Evolutionary conservation across 768 basidiomycete genomes (phyloP).

Genomic region (Collybiopsis confluens): DNA sequence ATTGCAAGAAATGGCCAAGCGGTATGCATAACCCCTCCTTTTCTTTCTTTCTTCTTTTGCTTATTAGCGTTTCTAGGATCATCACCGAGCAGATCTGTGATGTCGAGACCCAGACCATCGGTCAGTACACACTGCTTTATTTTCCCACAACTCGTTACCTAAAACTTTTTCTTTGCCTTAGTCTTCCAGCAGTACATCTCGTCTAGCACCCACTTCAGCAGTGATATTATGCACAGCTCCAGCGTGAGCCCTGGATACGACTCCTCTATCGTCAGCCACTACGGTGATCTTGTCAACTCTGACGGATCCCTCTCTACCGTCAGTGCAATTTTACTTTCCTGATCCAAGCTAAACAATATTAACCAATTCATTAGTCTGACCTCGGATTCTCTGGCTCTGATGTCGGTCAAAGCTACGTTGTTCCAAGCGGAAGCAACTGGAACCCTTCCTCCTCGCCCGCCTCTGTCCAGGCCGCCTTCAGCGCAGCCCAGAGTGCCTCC

Average conservation of each 20-base stretch:
- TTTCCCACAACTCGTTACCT: background rate
- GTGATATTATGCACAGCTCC: conserved; percentile 8
- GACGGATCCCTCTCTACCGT: conserved; percentile 7
- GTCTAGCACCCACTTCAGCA: conserved; percentile 4
- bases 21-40: conserved; percentile 18
- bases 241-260: conserved; percentile 9
- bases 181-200: conserved; percentile 11
- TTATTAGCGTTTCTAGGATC: conserved; percentile 24
- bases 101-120: conserved; percentile 38
- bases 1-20: conserved; percentile 43
- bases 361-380: conserved; percentile 2
- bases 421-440: conserved; percentile 25
- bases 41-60: background rate
- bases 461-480: conserved; percentile 6
- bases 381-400: conserved; percentile 17
- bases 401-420: conserved; percentile 21
- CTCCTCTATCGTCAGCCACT: conserved; percentile 1
- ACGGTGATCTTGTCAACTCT: background rate
- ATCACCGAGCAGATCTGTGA: conserved; percentile 45
- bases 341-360: background rate
- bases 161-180: background rate
- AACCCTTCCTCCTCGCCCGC: conserved; percentile 14
- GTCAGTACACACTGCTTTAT: background rate
- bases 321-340: background rate
- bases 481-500: conserved; percentile 8